Evolutionary conservation across 2,329 filamentous ascomycete species (phyloP).

Genomic region (Fusarium sp.): DNA sequence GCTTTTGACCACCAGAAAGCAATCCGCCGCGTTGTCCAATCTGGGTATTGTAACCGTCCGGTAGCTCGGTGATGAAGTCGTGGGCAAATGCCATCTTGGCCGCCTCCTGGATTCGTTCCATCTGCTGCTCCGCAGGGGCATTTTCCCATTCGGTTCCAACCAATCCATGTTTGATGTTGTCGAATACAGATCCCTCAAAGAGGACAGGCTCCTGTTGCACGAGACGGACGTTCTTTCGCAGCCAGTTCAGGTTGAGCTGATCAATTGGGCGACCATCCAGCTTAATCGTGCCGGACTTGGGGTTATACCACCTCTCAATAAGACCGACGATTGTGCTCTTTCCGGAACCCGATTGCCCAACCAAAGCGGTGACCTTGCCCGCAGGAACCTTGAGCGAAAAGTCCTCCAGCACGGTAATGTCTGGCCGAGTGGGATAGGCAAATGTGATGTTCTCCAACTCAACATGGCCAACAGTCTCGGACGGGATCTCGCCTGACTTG

Average conservation of each 20-base stretch:
- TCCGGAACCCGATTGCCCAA: constrained; percentile 54
- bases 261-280: constrained; percentile 52
- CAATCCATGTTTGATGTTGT: constrained; percentile 66
- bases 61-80: constrained; percentile 62
- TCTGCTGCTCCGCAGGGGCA: constrained; percentile 55
- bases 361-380: constrained; percentile 58
- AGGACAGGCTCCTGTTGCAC: constrained; percentile 59
- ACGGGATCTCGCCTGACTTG: constrained; percentile 47
- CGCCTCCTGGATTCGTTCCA: constrained; percentile 58
- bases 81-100: constrained; percentile 63
- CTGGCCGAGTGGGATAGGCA: constrained; percentile 59
- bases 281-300: constrained; percentile 49
- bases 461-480: constrained; percentile 49
- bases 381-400: constrained; percentile 58
- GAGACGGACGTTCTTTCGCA: constrained; percentile 53
- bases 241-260: constrained; percentile 54
- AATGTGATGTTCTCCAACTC: constrained; percentile 57
- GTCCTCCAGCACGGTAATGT: constrained; percentile 55
- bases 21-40: constrained; percentile 74
- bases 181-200: constrained; percentile 62
- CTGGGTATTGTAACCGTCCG: constrained; percentile 63
- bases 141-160: constrained; percentile 55
- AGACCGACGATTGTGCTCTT: constrained; percentile 56
- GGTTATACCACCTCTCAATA: constrained; percentile 56
- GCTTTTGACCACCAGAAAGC: constrained; percentile 75